A percentile compares a stretch with the other conserved stretches of the same genome.
Conservation (phyloP, 1,284 basidiomycete genomes). For the Takashimella koratensis region DNA sequence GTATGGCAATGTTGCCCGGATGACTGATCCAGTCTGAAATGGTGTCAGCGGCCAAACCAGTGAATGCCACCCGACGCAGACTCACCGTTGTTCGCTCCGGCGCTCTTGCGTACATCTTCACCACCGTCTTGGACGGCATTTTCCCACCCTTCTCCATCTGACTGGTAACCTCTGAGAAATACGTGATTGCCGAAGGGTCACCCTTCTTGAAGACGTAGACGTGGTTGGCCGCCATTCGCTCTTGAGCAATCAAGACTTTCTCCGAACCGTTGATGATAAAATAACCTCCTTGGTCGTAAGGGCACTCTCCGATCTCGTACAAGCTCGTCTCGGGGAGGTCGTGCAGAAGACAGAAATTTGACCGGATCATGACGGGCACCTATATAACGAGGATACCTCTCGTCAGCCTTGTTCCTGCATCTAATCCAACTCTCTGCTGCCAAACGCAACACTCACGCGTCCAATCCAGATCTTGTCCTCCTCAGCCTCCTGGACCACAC, state of each 20-base stretch:
- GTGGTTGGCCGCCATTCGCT: constrained; percentile 99
- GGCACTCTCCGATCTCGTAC: constrained; percentile 93
- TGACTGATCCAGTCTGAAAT: constrained; percentile 76
- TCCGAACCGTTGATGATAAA: constrained; percentile 99
- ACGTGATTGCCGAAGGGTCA: constrained; percentile 92
- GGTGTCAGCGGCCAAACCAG: constrained; percentile 10
- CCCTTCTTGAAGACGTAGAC: constrained; percentile 99
- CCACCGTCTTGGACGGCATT: constrained; percentile 96
- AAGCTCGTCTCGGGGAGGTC: constrained; percentile 74
- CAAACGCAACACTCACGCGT: constrained; percentile 61
- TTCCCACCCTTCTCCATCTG: constrained; percentile 98
- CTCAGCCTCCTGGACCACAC: constrained; percentile 61
- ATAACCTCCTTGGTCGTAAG: constrained; percentile 95
- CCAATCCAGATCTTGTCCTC: constrained; percentile 91
- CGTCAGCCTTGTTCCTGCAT: not conserved
- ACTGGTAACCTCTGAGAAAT: constrained; percentile 94
- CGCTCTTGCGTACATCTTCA: constrained; percentile 90
- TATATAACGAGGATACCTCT: constrained; percentile 38
- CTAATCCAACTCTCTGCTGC: too few relatives aligned
- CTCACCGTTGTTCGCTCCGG: constrained; percentile 25
- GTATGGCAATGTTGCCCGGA: constrained; percentile 96
- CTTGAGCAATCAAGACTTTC: constrained; percentile 98
- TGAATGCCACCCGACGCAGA: not conserved
- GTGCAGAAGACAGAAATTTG: constrained; percentile 89
- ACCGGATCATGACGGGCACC: constrained; percentile 98